phyloP scores from a whole-genome alignment of 192 early-diverging fungal species.

The Lunasporangiospora selenospora region DNA sequence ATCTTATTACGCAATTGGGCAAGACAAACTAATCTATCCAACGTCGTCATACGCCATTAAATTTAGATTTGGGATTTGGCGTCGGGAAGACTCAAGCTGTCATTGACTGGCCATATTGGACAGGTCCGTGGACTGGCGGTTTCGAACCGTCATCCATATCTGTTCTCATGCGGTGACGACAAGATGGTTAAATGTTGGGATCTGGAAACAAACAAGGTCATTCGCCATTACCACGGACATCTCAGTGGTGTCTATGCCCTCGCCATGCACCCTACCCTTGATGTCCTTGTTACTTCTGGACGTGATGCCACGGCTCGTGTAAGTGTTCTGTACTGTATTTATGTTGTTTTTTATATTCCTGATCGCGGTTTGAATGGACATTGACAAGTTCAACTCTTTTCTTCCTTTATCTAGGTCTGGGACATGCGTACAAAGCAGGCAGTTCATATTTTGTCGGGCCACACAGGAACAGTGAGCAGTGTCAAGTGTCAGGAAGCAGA shows the following conservation, averaged over 20 bases:
- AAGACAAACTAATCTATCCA: neutral
- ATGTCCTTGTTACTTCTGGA: slow-evolving; percentile 93
- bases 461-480: slow-evolving; percentile 84
- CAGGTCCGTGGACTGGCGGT: slow-evolving; percentile 94
- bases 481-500: slow-evolving; percentile 95
- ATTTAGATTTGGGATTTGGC: slow-evolving; percentile 97
- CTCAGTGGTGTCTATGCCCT: slow-evolving; percentile 93
- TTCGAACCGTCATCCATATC: slow-evolving; percentile 93
- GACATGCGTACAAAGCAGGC: slow-evolving; percentile 97
- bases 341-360: neutral
- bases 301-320: slow-evolving; percentile 94
- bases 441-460: slow-evolving; percentile 89
- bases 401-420: slow-evolving; percentile 74
- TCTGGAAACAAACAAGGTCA: slow-evolving; percentile 98
- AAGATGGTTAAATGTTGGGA: slow-evolving; percentile 99
- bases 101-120: slow-evolving; percentile 97
- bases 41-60: neutral
- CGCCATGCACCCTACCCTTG: slow-evolving; percentile 92
- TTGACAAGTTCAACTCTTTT: slow-evolving; percentile 5
- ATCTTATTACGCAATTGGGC: neutral
- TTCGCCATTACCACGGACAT: slow-evolving; percentile 99
- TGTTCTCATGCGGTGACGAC: slow-evolving; percentile 98
- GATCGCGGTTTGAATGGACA: neutral
- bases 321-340: slow-evolving; percentile 13
- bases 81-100: slow-evolving; percentile 92